Conservation (phyloP, 2,329 filamentous ascomycete species). For the Calonectria fujianensis region DNA sequence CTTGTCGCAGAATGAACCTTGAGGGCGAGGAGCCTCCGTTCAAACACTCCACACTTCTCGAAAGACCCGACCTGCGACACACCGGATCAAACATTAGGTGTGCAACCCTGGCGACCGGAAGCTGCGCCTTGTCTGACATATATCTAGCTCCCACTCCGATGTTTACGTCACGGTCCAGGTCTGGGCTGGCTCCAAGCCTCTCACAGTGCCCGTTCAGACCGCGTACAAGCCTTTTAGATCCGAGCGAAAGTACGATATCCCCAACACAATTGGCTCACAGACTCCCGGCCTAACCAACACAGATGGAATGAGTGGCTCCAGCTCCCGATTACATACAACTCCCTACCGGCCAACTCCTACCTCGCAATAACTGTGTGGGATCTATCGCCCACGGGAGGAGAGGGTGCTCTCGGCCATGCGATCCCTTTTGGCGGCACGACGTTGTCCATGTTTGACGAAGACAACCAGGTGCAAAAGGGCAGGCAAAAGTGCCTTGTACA, state of each 20-base stretch:
- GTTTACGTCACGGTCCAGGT: constrained; percentile 95
- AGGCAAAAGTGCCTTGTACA: constrained; percentile 93
- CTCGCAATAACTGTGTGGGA: constrained; percentile 98
- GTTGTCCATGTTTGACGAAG: constrained; percentile 91
- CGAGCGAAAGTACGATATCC: constrained; percentile 74
- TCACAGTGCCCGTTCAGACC: constrained; percentile 94
- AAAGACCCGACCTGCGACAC: constrained; percentile 87
- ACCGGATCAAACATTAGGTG: constrained; percentile 89
- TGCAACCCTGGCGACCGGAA: constrained; percentile 27
- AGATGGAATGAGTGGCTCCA: constrained; percentile 98
- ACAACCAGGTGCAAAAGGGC: constrained; percentile 93
- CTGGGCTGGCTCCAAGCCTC: constrained; percentile 95
- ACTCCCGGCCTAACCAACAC: constrained; percentile 44
- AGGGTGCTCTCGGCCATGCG: constrained; percentile 82
- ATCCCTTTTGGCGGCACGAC: constrained; percentile 97
- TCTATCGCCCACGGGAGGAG: constrained; percentile 85
- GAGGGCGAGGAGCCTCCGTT: constrained; percentile 66
- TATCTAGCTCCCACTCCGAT: constrained; percentile 83
- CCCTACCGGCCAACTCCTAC: constrained; percentile 86
- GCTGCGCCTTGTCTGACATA: constrained; percentile 48
- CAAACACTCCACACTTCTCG: constrained; percentile 81
- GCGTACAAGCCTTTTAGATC: constrained; percentile 93
- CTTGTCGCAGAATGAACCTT: constrained; percentile 66
- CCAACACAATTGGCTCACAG: not conserved
- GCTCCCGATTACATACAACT: constrained; percentile 88